These are phyloP conservation scores for Areca catechu DNA, from an alignment of 176 grass and related monocot genomes.

Conservation along the genomic window DNA sequence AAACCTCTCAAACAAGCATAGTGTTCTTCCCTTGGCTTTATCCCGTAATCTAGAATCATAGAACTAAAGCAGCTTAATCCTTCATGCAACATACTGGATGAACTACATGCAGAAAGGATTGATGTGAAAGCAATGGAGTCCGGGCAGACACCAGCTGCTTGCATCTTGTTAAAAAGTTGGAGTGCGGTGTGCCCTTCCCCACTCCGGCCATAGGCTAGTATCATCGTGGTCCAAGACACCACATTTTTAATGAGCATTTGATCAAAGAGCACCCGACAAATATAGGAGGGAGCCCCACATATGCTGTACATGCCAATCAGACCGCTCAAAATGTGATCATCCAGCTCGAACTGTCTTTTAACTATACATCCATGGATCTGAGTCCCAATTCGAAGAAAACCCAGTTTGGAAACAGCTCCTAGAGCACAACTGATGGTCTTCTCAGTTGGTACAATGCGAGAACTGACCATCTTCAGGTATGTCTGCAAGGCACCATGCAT, in stretches of 20 bases:
- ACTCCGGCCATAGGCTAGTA: not conserved
- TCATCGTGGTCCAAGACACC: constrained; percentile 11
- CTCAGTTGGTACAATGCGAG: not conserved
- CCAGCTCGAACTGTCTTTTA: constrained; percentile 1
- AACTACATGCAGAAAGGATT: constrained; percentile 10
- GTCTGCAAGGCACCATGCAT: not conserved
- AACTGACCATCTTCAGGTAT: constrained; percentile 1
- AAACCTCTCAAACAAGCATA: constrained; percentile 9
- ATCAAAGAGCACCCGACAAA: constrained; percentile 7
- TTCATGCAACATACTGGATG: not conserved
- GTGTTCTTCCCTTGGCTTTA: constrained; percentile 7
- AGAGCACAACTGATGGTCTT: constrained; percentile 14
- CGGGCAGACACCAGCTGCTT: not conserved
- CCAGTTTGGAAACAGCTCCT: not conserved
- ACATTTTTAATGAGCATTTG: constrained; percentile 11
- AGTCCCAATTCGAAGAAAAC: not conserved
- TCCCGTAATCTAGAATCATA: constrained; percentile 5
- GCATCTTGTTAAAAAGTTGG: not conserved
- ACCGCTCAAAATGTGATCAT: constrained; percentile 10
- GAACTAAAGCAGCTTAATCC: not conserved
- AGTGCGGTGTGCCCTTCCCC: not conserved
- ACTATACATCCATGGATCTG: constrained; percentile 9
- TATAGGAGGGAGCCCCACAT: not conserved
- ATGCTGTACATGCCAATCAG: constrained; percentile 8
- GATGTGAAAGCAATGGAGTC: constrained; percentile 8